Percentiles rank a stretch among this genome's conserved stretches.
phyloP scores from a whole-genome alignment of 1,284 basidiomycete species.

The Tremellales sp. region DNA sequence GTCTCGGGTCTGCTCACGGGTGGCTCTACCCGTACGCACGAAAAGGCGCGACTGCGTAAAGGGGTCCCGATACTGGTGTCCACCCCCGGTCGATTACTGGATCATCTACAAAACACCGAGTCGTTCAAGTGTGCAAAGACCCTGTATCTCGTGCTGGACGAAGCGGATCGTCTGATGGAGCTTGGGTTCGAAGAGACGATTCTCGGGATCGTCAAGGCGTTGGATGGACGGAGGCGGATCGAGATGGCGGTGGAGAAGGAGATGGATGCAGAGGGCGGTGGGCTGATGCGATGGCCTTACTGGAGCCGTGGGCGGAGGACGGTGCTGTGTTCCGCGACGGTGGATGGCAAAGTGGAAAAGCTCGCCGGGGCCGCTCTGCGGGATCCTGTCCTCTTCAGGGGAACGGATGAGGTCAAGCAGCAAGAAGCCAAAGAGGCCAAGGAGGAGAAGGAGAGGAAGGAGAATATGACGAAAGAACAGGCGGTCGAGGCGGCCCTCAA shows the following conservation, averaged over 20 bases:
- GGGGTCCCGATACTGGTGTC: conserved; percentile 69
- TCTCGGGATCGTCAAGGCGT: conserved; percentile 75
- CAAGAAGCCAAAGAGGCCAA: conserved; percentile 9
- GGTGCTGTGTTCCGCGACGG: conserved; percentile 93
- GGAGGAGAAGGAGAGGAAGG: conserved; percentile 4
- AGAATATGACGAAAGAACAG: too few species aligned
- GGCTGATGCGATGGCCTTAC: conserved; percentile 53
- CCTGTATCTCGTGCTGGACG: conserved; percentile 93
- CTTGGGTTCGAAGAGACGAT: conserved; percentile 62
- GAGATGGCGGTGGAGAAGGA: conserved; percentile 69
- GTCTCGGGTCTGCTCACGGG: conserved; percentile 88
- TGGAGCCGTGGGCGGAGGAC: conserved; percentile 74
- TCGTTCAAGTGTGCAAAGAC: conserved; percentile 90
- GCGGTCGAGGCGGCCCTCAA: conserved; percentile 24
- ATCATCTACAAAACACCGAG: conserved; percentile 76
- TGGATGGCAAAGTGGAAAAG: conserved; percentile 90
- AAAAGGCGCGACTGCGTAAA: conserved; percentile 67
- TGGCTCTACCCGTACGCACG: conserved; percentile 66
- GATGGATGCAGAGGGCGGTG: conserved; percentile 56
- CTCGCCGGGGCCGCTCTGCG: conserved; percentile 76
- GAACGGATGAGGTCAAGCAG: conserved; percentile 18
- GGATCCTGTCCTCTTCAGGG: conserved; percentile 52
- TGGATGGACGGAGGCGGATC: conserved; percentile 73
- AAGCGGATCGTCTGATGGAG: conserved; percentile 86
- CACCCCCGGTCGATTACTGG: conserved; percentile 66